A percentile compares a stretch with the other conserved stretches of the same genome.
Conservation (phyloP, 1,284 basidiomycete species). For the Chiua sp. region DNA sequence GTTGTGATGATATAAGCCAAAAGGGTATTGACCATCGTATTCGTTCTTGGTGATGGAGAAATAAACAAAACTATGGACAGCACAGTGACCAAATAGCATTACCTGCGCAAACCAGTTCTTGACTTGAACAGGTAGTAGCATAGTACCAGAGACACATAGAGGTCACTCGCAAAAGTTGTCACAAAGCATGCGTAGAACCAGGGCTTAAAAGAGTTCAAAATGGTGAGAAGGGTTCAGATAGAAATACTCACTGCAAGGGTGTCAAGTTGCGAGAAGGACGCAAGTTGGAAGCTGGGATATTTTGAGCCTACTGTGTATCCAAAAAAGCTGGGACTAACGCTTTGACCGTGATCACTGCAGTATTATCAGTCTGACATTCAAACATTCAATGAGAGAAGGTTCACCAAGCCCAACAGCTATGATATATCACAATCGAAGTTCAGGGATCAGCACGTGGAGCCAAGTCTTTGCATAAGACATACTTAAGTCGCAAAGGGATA, state of each 20-base stretch:
- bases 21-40: constrained; percentile 47
- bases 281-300: constrained; percentile 40
- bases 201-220: constrained; percentile 30
- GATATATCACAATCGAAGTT: not conserved
- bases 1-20: constrained; percentile 54
- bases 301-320: not conserved
- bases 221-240: not conserved
- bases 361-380: not conserved
- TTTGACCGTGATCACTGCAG: constrained; percentile 48
- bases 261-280: constrained; percentile 37
- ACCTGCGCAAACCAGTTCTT: constrained; percentile 49
- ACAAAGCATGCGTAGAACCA: constrained; percentile 50
- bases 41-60: constrained; percentile 39
- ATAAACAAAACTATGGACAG: not conserved
- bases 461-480: constrained; percentile 12
- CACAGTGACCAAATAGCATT: not conserved
- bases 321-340: constrained; percentile 38
- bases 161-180: constrained; percentile 44
- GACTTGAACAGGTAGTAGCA: constrained; percentile 46
- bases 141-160: constrained; percentile 48
- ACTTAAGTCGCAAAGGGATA: constrained; percentile 49
- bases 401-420: constrained; percentile 47
- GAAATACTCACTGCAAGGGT: constrained; percentile 40
- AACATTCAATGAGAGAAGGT: constrained; percentile 14
- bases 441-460: too few species aligned